Percentiles rank a stretch among this genome's conserved stretches.
Evolutionary conservation across 768 basidiomycete genomes (phyloP).

Genomic region (Tulasnella sp.): DNA sequence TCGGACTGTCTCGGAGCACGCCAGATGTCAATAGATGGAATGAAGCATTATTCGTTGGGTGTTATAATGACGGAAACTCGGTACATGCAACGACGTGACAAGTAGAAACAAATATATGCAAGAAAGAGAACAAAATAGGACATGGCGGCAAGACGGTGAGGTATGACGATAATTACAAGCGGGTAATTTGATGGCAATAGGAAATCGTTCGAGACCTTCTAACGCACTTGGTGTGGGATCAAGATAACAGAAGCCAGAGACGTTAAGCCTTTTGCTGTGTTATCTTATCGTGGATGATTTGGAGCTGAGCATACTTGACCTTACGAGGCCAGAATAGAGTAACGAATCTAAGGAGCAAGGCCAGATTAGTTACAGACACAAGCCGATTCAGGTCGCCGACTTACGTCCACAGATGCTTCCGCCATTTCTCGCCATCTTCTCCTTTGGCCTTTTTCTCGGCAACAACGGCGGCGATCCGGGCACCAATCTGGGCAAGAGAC

Average conservation of each 20-base stretch:
- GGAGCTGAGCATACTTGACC: constrained; percentile 84
- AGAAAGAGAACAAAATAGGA: neutral
- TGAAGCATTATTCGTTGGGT: neutral
- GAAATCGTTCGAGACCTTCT: neutral
- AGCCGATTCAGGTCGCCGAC: constrained; percentile 26
- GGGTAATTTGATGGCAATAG: neutral
- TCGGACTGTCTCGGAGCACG: neutral
- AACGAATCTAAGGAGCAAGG: constrained; percentile 52
- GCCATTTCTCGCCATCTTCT: constrained; percentile 77
- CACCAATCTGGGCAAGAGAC: constrained; percentile 85
- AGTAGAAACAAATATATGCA: neutral
- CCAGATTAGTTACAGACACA: neutral
- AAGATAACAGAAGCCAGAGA: neutral
- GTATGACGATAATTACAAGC: neutral
- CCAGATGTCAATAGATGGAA: neutral
- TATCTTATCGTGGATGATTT: constrained; percentile 92
- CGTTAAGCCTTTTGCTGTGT: constrained; percentile 8
- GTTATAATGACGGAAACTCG: neutral
- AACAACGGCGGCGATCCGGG: constrained; percentile 78
- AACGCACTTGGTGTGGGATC: neutral
- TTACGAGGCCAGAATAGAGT: constrained; percentile 97
- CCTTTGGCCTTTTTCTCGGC: constrained; percentile 63
- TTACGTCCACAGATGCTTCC: constrained; percentile 93
- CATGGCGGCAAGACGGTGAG: neutral
- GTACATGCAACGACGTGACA: neutral